Percentiles rank a stretch among this genome's conserved stretches.
Conservation (phyloP, 2,329 filamentous ascomycete species). For the Trichoderma atrobrunneum region DNA sequence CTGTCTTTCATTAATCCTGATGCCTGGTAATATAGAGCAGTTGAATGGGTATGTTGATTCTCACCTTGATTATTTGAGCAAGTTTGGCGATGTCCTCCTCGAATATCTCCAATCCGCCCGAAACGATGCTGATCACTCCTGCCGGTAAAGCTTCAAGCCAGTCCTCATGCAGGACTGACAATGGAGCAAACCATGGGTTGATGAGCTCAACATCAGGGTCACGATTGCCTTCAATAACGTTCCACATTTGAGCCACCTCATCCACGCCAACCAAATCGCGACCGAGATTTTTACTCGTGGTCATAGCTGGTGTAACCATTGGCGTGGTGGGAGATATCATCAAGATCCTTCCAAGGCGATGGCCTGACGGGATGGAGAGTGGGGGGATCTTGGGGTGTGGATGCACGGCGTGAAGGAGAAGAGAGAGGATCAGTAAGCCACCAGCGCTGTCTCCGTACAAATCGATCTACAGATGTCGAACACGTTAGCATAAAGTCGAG, state of each 20-base stretch:
- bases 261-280: background rate
- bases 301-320: background rate
- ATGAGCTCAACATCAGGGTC: background rate
- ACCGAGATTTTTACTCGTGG: background rate
- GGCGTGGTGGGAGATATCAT: background rate
- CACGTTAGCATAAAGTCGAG: background rate
- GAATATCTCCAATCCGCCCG: background rate
- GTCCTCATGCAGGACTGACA: background rate
- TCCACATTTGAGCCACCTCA: background rate
- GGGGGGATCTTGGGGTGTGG: background rate
- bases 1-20: background rate
- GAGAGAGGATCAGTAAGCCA: background rate
- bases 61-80: background rate
- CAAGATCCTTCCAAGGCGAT: background rate
- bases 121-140: background rate
- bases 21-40: background rate
- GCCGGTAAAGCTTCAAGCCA: background rate
- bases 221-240: background rate
- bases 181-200: background rate
- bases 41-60: background rate
- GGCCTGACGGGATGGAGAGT: background rate
- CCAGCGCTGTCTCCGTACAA: background rate
- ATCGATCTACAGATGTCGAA: background rate
- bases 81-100: background rate
- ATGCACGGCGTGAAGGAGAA: background rate